Conservation (phyloP, 352 stramenopile species). For the Stramenopiles sp. region DNA sequence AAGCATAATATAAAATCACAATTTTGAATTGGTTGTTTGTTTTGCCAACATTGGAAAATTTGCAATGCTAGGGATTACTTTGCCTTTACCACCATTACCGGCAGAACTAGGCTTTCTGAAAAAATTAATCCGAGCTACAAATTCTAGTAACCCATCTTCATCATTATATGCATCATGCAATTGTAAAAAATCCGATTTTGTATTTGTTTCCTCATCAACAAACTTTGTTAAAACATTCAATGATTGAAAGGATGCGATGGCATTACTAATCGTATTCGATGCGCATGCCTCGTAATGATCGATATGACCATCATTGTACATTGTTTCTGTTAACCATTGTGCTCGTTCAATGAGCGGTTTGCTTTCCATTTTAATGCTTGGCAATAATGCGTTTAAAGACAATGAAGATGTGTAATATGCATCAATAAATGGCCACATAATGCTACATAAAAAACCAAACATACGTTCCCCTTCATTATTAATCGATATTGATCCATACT, state of each 20-base stretch:
- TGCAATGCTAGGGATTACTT: not conserved
- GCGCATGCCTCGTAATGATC: not conserved
- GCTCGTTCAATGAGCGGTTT: not conserved
- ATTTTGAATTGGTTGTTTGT: not conserved
- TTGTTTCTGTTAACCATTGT: not conserved
- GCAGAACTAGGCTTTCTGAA: not conserved
- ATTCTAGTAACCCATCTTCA: not conserved
- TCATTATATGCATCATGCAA: not conserved
- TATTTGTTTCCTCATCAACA: not conserved
- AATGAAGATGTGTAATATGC: constrained; percentile 13
- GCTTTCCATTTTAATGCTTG: not conserved
- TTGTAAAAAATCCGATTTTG: not conserved
- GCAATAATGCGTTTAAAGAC: not conserved
- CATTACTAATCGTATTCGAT: constrained; percentile 7
- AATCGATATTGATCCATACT: not conserved
- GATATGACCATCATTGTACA: constrained; percentile 3
- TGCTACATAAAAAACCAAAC: constrained; percentile 39
- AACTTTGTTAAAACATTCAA: not conserved
- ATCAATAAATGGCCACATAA: constrained; percentile 60
- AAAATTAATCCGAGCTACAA: not conserved
- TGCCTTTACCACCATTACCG: not conserved
- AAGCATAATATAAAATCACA: not conserved
- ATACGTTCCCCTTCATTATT: constrained; percentile 22
- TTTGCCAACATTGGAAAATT: constrained; percentile 5
- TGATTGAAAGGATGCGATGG: not conserved